Percentiles rank a stretch among this genome's conserved stretches.
Conservation (phyloP, 106 monocot species). For the Apostasia ramifera region DNA sequence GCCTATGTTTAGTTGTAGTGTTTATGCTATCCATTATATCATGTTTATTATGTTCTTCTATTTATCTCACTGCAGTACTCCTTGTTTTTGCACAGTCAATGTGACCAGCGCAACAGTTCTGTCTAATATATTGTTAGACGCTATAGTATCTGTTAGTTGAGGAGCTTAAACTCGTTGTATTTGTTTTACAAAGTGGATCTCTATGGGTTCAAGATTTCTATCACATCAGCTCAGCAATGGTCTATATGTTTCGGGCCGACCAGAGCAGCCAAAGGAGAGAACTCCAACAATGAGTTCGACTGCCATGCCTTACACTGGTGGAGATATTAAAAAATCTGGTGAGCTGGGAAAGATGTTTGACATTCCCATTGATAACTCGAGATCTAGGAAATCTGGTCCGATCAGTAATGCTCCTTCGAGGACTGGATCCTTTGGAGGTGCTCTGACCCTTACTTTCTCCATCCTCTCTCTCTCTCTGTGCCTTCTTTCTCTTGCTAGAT, state of each 20-base stretch:
- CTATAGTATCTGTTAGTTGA: background rate
- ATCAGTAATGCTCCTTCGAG: slow-evolving; percentile 25
- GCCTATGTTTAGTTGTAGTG: background rate
- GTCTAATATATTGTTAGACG: background rate
- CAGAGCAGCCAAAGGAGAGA: slow-evolving; percentile 84
- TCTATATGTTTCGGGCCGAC: slow-evolving; percentile 81
- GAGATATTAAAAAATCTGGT: slow-evolving; percentile 62
- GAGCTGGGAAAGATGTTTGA: slow-evolving; percentile 88
- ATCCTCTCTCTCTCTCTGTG: slow-evolving; percentile 35
- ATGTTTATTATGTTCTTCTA: background rate
- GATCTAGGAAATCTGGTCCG: slow-evolving; percentile 67
- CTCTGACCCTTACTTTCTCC: slow-evolving; percentile 33
- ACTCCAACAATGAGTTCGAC: slow-evolving; percentile 41
- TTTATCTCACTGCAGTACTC: background rate
- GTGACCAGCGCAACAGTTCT: background rate
- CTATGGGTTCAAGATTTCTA: slow-evolving; percentile 78
- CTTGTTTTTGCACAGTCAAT: background rate
- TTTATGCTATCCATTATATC: no score
- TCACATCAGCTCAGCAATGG: slow-evolving; percentile 93
- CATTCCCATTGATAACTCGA: slow-evolving; percentile 51
- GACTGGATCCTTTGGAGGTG: slow-evolving; percentile 31
- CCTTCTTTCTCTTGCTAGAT: background rate
- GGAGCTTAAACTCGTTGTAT: background rate
- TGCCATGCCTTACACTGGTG: slow-evolving; percentile 71
- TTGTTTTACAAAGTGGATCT: slow-evolving; percentile 4